Evolutionary conservation across 2,329 filamentous ascomycete genomes (phyloP).

Genomic region (Trichoderma arundinaceum): DNA sequence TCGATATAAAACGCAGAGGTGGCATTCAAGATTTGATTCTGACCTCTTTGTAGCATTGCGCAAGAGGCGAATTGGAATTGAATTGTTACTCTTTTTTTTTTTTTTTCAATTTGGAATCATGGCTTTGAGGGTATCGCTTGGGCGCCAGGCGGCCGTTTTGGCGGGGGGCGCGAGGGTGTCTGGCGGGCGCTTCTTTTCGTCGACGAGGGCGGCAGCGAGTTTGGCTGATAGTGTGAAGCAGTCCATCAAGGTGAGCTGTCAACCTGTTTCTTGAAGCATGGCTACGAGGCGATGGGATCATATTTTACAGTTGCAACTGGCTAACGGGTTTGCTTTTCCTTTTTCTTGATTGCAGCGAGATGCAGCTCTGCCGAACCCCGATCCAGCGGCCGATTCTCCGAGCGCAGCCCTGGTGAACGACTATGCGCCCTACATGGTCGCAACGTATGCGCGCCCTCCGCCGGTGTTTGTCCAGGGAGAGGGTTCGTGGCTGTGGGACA

Average conservation of each 20-base stretch:
- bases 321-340: neutral
- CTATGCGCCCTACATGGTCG: conserved; percentile 87
- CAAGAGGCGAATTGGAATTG: neutral
- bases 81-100: neutral
- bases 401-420: conserved; percentile 77
- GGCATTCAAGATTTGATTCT: neutral
- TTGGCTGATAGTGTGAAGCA: conserved; percentile 44
- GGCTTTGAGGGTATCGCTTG: conserved; percentile 49
- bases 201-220: conserved; percentile 47
- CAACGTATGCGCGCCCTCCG: conserved; percentile 88
- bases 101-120: conserved; percentile 38
- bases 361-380: conserved; percentile 64
- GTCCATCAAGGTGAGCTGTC: conserved; percentile 43
- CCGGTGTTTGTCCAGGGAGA: conserved; percentile 89
- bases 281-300: neutral
- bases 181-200: conserved; percentile 42
- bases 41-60: neutral
- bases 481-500: conserved; percentile 87
- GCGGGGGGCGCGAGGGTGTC: conserved; percentile 34
- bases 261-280: too few species aligned
- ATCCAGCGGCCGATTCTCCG: conserved; percentile 74
- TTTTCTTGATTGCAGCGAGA: conserved; percentile 37
- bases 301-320: neutral
- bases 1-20: neutral
- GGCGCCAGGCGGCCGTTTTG: conserved; percentile 46